These are phyloP conservation scores for Phytophthora crassamura DNA, from an alignment of 352 stramenopile genomes.

Conservation along the genomic window DNA sequence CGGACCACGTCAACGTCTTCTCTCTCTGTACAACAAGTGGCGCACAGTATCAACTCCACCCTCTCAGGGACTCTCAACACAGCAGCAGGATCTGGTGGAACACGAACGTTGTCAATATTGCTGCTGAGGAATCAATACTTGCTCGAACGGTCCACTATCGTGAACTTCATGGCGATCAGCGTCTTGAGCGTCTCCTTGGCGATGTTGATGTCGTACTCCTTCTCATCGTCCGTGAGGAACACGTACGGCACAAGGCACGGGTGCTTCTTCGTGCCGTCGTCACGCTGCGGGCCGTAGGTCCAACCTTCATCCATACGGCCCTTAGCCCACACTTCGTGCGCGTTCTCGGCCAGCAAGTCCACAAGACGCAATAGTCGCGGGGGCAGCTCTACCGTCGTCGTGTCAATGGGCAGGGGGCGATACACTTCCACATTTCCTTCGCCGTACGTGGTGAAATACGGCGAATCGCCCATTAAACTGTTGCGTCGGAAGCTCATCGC, in stretches of 20 bases:
- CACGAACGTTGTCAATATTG: slow-evolving; percentile 26
- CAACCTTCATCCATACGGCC: slow-evolving; percentile 89
- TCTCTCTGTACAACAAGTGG: too few relatives aligned
- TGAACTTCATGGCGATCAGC: slow-evolving; percentile 88
- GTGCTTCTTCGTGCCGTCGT: slow-evolving; percentile 84
- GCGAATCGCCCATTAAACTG: slow-evolving; percentile 82
- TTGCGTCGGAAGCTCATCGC: slow-evolving; percentile 81
- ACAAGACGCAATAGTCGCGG: slow-evolving; percentile 72
- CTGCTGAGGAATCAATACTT: slow-evolving; percentile 45
- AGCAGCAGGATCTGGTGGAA: slow-evolving; percentile 7
- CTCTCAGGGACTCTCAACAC: slow-evolving; percentile 1
- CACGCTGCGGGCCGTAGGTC: slow-evolving; percentile 83
- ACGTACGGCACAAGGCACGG: slow-evolving; percentile 89
- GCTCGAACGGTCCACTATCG: slow-evolving; percentile 72
- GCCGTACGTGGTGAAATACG: slow-evolving; percentile 78
- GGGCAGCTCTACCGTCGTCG: slow-evolving; percentile 68
- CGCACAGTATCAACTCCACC: background rate
- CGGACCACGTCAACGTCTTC: background rate
- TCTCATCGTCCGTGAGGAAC: slow-evolving; percentile 90
- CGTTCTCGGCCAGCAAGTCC: slow-evolving; percentile 85
- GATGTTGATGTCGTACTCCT: slow-evolving; percentile 91
- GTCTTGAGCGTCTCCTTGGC: slow-evolving; percentile 90
- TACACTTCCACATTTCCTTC: slow-evolving; percentile 70
- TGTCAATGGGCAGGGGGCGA: slow-evolving; percentile 80
- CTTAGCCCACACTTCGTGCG: slow-evolving; percentile 89